Percentiles rank a stretch among this genome's conserved stretches.
Conservation (phyloP, 192 early-diverging fungal genomes). For the Backusella morwellensis region DNA sequence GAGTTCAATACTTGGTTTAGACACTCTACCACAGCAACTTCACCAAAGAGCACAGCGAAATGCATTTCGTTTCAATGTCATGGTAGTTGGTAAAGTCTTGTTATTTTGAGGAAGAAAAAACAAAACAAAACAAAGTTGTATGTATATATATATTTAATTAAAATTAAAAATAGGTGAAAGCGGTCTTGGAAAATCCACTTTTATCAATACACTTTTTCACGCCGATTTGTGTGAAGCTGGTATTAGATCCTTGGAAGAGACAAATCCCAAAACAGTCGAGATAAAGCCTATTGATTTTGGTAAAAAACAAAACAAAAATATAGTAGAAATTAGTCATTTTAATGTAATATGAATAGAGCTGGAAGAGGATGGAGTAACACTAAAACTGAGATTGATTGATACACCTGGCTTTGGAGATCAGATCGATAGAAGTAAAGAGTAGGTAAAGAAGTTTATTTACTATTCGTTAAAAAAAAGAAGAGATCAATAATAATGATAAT, state of each 20-base stretch:
- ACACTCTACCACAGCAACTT: slow-evolving; percentile 66
- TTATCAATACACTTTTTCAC: slow-evolving; percentile 98
- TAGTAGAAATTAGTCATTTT: background rate
- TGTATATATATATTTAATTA: background rate
- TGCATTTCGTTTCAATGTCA: slow-evolving; percentile 89
- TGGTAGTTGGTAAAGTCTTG: slow-evolving; percentile 81
- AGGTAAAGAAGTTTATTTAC: slow-evolving; percentile 41
- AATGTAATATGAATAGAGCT: slow-evolving; percentile 54
- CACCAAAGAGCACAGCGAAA: slow-evolving; percentile 63
- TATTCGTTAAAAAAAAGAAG: slow-evolving; percentile 34
- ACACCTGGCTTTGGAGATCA: slow-evolving; percentile 90
- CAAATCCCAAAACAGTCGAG: slow-evolving; percentile 88
- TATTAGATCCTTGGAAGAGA: slow-evolving; percentile 48
- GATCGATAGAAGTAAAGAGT: slow-evolving; percentile 77
- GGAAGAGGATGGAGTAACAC: slow-evolving; percentile 88
- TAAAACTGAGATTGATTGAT: slow-evolving; percentile 90
- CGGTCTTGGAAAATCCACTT: slow-evolving; percentile 98
- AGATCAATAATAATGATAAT: background rate
- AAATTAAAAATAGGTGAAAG: slow-evolving; percentile 72
- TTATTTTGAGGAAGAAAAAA: slow-evolving; percentile 11
- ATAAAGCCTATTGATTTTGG: slow-evolving; percentile 82
- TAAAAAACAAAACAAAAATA: slow-evolving; percentile 14
- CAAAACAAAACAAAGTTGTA: background rate
- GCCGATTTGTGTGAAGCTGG: slow-evolving; percentile 85
- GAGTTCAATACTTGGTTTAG: slow-evolving; percentile 64